Conservation (phyloP, 2,329 filamentous ascomycete genomes). For the Neonectria sp. region DNA sequence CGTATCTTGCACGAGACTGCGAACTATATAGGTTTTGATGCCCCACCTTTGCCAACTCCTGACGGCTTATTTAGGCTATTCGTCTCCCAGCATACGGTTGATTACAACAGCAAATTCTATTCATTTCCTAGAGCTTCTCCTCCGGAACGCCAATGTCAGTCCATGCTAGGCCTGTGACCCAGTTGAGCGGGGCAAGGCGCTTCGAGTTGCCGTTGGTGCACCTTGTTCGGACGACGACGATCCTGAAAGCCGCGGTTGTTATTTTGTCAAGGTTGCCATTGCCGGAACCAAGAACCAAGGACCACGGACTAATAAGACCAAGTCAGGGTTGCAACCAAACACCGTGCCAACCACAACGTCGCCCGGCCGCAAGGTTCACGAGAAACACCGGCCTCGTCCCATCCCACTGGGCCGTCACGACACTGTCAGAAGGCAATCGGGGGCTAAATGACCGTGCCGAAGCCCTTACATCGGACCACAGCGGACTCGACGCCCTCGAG, state of each 20-base stretch:
- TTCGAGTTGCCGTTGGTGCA: conserved; percentile 5
- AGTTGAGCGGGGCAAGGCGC: conserved; percentile 5
- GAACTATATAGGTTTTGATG: neutral
- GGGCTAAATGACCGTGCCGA: conserved; percentile 6
- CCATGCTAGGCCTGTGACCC: neutral
- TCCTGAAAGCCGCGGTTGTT: neutral
- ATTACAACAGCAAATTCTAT: neutral
- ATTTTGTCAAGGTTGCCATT: neutral
- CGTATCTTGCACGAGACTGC: neutral
- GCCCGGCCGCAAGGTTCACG: neutral
- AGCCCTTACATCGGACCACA: conserved; percentile 18
- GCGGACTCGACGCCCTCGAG: conserved; percentile 5
- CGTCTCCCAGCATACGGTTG: neutral
- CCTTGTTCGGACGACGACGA: conserved; percentile 3
- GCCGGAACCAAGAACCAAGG: too few species aligned
- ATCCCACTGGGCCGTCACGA: neutral
- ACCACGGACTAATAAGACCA: too few species aligned
- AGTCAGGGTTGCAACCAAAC: neutral
- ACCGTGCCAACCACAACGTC: neutral
- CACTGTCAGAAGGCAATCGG: neutral
- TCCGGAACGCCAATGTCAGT: neutral
- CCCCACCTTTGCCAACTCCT: too few species aligned
- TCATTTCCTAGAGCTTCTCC: neutral
- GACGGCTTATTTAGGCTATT: neutral
- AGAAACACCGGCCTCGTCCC: neutral